Evolutionary conservation across 2,329 filamentous ascomycete species (phyloP).

Genomic region (Penicillium concentricum): DNA sequence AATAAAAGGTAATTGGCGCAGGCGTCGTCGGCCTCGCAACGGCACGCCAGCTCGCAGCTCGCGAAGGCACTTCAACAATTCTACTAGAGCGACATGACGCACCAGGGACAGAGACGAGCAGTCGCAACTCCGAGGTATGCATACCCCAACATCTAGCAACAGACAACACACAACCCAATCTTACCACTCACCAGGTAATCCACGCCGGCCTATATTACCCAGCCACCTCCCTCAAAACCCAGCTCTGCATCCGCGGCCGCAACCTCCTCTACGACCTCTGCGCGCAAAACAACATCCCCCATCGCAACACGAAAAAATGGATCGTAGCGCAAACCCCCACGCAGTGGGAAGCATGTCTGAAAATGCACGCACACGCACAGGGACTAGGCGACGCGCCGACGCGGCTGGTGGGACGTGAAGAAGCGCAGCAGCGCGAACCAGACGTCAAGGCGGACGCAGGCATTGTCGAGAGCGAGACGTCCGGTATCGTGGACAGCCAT

Average conservation of each 20-base stretch:
- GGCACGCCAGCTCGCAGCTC: slow-evolving; percentile 67
- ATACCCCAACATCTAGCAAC: too few relatives aligned
- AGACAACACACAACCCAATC: background rate
- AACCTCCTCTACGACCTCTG: slow-evolving; percentile 78
- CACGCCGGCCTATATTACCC: slow-evolving; percentile 95
- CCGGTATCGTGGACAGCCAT: slow-evolving; percentile 89
- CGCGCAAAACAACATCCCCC: slow-evolving; percentile 62
- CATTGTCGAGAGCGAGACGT: slow-evolving; percentile 78
- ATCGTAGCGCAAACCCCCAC: slow-evolving; percentile 79
- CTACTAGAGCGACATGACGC: slow-evolving; percentile 76
- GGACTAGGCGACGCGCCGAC: slow-evolving; percentile 63
- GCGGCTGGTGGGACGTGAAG: slow-evolving; percentile 63
- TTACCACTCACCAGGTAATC: slow-evolving; percentile 62
- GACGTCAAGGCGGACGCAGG: slow-evolving; percentile 69
- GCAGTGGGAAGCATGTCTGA: slow-evolving; percentile 61
- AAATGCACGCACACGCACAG: slow-evolving; percentile 55
- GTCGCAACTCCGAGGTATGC: slow-evolving; percentile 77
- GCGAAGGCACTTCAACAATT: slow-evolving; percentile 64
- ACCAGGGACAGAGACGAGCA: slow-evolving; percentile 81
- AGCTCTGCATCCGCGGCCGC: slow-evolving; percentile 76
- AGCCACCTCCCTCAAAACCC: slow-evolving; percentile 71
- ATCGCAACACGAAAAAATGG: slow-evolving; percentile 85
- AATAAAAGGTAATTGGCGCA: slow-evolving; percentile 59
- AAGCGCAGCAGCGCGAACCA: slow-evolving; percentile 68
- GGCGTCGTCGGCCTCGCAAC: slow-evolving; percentile 79